Evolutionary conservation across 2,329 filamentous ascomycete species (phyloP).

Genomic region (Fusarium neocosmosporiellum): DNA sequence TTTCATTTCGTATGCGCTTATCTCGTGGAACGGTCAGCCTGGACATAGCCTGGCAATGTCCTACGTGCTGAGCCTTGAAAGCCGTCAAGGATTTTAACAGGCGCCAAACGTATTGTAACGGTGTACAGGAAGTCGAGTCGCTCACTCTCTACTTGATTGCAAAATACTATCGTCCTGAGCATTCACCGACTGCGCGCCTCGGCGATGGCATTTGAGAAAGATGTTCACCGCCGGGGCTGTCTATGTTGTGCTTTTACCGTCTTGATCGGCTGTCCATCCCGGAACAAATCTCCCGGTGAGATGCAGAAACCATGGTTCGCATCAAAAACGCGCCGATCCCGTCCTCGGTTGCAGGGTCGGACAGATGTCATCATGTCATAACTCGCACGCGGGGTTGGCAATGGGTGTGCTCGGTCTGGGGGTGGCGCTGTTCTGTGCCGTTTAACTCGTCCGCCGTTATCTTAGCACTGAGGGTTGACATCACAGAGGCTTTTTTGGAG

Average conservation of each 20-base stretch:
- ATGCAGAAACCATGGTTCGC: slow-evolving; percentile 14
- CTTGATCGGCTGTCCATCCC: slow-evolving; percentile 30
- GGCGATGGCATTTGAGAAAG: background rate
- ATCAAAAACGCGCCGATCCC: background rate
- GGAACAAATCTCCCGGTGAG: slow-evolving; percentile 19
- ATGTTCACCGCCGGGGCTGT: background rate
- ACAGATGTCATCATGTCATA: slow-evolving; percentile 29
- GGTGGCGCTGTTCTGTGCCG: slow-evolving; percentile 19
- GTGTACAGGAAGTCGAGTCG: background rate
- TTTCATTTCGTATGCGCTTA: background rate
- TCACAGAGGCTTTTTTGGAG: slow-evolving; percentile 11
- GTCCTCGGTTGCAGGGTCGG: background rate
- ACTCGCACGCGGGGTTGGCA: slow-evolving; percentile 6
- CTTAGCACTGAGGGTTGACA: slow-evolving; percentile 20
- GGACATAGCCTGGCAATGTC: background rate
- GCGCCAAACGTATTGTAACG: background rate
- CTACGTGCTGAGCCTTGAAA: background rate
- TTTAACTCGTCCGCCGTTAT: slow-evolving; percentile 20
- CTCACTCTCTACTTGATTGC: background rate
- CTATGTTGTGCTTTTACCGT: slow-evolving; percentile 3
- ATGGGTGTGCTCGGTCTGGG: slow-evolving; percentile 10
- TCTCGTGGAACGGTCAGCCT: background rate
- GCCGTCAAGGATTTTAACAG: background rate
- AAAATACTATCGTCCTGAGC: background rate
- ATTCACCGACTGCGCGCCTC: background rate